Base-by-base conservation (phyloP, 495 filamentous ascomycete species). In the Trichocladium antarcticum region DNA sequence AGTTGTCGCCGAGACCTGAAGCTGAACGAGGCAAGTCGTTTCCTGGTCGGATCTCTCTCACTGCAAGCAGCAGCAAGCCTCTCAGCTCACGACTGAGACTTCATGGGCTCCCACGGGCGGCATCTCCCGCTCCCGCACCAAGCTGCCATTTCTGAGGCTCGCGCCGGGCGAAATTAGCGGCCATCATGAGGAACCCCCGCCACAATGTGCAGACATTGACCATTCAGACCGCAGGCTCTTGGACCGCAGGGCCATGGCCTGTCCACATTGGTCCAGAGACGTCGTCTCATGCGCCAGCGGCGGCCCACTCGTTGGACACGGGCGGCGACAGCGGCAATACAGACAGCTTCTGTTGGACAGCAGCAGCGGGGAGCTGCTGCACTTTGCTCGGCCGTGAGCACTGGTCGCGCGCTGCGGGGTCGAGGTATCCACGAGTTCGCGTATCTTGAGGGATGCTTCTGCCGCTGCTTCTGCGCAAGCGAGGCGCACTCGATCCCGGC, bases 211-310 rank as follows among this genome's bases (percentile, higher is more conserved):
- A 38, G 22, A n/a, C 17, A 28, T 12, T 19, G 43, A 7, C 44
- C 38, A 42, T 6, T 43, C 24, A 35, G 22, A 34, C 35, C 8
- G 27, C 36, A 20, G 17, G 36, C 40, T 21, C 35, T 7, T 14
- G 22, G 28, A 24, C 27, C 42, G 40, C 16, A 17, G 32, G 28
- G 16, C 15, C 20, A 21, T 35, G 10, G 7, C 7, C 31, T 5
- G 31, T n/a, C 39, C 22, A 36, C 38, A 53, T 53, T 48, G 45
- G 50, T 29, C 10, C 31, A 42, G 24, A 27, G 7, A n/a, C 5
- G 11, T 35, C 0, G 22, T 32, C 36, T 4, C 42, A 40, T 42
- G 38, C 44, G 31, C 42, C 22, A 21, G 17, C 32, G 7, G 36
- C 21, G 15, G 10, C 14, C 27, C 47, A 42, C 34, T 45, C 41